Conservation (phyloP, 805 yeast genomes). For the Isabelozyma rhagii region DNA sequence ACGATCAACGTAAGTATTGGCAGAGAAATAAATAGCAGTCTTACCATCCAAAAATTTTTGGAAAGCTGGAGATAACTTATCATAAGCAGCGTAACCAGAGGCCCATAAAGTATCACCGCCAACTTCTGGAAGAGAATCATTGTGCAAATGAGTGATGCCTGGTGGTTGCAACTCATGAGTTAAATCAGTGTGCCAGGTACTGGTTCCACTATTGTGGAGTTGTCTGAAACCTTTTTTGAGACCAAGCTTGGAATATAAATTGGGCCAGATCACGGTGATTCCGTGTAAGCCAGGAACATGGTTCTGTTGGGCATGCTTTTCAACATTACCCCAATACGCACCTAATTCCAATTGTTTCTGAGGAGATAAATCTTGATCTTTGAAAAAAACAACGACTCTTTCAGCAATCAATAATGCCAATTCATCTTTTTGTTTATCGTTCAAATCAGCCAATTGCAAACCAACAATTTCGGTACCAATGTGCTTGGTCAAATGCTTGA, state of each 20-base stretch:
- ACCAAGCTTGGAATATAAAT: conserved; percentile 4
- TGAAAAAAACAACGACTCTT: conserved; percentile 27
- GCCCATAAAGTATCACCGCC: conserved; percentile 59
- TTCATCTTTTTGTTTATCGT: conserved; percentile 26
- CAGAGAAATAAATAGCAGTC: conserved; percentile 23
- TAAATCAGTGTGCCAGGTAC: conserved; percentile 50
- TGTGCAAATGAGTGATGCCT: conserved; percentile 52
- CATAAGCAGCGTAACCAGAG: conserved; percentile 52
- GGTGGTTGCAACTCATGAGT: conserved; percentile 58
- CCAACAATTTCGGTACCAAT: conserved; percentile 31
- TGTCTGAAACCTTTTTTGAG: background rate
- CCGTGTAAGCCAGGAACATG: conserved; percentile 26
- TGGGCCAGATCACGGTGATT: conserved; percentile 29
- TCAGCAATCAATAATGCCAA: conserved; percentile 29
- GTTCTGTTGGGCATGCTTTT: conserved; percentile 18
- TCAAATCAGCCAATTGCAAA: conserved; percentile 25
- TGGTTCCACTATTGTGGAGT: background rate
- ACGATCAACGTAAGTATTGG: conserved; percentile 14
- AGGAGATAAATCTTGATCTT: conserved; percentile 28
- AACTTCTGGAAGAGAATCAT: conserved; percentile 45
- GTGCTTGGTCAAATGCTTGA: conserved; percentile 25
- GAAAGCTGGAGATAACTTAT: conserved; percentile 48
- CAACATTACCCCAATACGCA: conserved; percentile 28
- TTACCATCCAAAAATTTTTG: conserved; percentile 27
- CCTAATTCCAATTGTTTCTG: conserved; percentile 28